phyloP scores from a whole-genome alignment of 371 early-diverging fungal genomes.

The Apophysomyces ossiformis region DNA sequence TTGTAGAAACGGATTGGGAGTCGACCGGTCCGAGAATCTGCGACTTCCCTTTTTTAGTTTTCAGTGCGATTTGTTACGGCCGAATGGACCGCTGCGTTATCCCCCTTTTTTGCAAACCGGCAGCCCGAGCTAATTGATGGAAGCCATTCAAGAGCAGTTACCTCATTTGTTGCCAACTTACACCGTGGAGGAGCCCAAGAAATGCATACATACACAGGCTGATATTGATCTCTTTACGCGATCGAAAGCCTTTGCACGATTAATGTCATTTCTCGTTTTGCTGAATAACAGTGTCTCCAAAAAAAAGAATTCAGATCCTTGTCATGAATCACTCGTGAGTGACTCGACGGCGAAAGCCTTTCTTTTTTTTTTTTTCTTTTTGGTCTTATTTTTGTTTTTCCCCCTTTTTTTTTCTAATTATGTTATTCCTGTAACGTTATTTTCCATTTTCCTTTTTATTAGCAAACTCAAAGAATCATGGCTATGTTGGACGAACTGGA shows the following conservation, averaged over 20 bases:
- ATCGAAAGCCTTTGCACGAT: conserved; percentile 70
- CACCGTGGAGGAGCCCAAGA: conserved; percentile 44
- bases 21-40: not conserved
- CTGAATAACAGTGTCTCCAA: conserved; percentile 72
- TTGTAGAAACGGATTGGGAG: not conserved
- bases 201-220: conserved; percentile 58
- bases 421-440: not conserved
- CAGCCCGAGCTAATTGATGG: not conserved
- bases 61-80: not conserved
- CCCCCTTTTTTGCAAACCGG: not conserved
- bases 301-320: conserved; percentile 60
- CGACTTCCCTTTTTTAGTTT: not conserved
- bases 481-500: conserved; percentile 68
- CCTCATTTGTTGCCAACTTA: conserved; percentile 21
- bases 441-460: not conserved
- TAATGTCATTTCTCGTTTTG: conserved; percentile 73
- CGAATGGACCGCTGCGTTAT: not conserved
- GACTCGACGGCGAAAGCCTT: not conserved
- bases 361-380: too few species aligned
- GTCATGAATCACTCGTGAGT: conserved; percentile 58
- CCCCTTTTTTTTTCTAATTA: too few species aligned
- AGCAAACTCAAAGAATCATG: conserved; percentile 62
- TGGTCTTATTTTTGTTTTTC: not conserved
- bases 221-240: conserved; percentile 61
- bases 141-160: not conserved